These are phyloP conservation scores for Fraxinus cuspidata DNA, from an alignment of 257 asterid species.

Conservation along the genomic window DNA sequence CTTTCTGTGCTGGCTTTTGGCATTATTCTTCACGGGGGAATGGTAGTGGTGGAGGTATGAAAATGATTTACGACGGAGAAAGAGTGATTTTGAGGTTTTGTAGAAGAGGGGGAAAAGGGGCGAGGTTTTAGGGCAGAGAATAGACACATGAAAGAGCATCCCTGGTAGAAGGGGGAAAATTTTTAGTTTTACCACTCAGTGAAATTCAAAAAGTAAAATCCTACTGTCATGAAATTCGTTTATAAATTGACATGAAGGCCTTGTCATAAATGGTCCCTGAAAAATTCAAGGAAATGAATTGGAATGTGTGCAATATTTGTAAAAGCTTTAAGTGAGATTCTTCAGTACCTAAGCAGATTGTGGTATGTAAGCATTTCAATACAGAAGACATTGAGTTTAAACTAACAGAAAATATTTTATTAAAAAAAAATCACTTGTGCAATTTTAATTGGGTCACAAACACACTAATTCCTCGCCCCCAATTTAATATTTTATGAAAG, in stretches of 20 bases:
- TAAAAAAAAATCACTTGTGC: too few species aligned
- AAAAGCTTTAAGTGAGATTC: neutral
- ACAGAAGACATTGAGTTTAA: slow-evolving; percentile 13
- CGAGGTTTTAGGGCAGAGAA: slow-evolving; percentile 42
- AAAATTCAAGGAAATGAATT: neutral
- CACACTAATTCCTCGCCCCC: too few species aligned
- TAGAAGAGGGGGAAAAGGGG: slow-evolving; percentile 35
- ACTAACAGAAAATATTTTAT: too few species aligned
- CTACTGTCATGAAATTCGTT: neutral
- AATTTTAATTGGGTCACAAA: too few species aligned
- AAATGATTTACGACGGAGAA: slow-evolving; percentile 32
- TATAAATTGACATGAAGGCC: neutral
- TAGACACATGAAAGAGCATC: slow-evolving; percentile 42
- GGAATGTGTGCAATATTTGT: neutral
- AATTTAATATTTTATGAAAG: too few species aligned
- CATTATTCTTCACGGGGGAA: slow-evolving; percentile 20
- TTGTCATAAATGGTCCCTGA: neutral
- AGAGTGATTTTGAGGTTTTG: slow-evolving; percentile 30
- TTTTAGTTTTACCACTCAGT: slow-evolving; percentile 14
- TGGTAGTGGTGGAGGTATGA: slow-evolving; percentile 15
- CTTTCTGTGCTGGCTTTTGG: slow-evolving; percentile 22
- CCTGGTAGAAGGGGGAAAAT: slow-evolving; percentile 14
- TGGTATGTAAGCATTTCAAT: neutral
- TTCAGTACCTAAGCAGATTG: neutral
- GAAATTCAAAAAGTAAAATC: neutral